Conservation (phyloP, 2,329 filamentous ascomycete genomes). For the Tolypocladium nubicola region DNA sequence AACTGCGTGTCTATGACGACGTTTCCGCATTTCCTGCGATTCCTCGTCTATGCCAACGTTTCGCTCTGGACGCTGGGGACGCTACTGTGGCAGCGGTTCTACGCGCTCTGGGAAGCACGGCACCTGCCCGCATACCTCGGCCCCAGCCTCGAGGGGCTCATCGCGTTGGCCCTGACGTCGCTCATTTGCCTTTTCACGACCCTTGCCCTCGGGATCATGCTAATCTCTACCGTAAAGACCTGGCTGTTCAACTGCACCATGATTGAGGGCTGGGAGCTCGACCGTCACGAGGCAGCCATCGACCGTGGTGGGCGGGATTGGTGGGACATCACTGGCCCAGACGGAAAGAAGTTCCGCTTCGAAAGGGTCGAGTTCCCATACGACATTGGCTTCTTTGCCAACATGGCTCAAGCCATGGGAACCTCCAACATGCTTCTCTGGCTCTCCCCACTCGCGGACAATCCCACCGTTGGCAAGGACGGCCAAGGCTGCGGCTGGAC, state of each 20-base stretch:
- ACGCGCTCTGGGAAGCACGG: slow-evolving; percentile 52
- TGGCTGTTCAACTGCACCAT: slow-evolving; percentile 64
- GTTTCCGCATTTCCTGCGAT: slow-evolving; percentile 74
- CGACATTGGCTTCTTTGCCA: slow-evolving; percentile 64
- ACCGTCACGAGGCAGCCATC: slow-evolving; percentile 49
- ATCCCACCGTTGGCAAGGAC: slow-evolving; percentile 29
- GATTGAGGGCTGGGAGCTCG: slow-evolving; percentile 70
- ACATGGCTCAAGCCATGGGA: slow-evolving; percentile 69
- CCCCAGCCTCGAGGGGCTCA: slow-evolving; percentile 48
- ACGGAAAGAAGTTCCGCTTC: slow-evolving; percentile 35
- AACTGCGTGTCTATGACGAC: slow-evolving; percentile 78
- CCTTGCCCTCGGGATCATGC: slow-evolving; percentile 53
- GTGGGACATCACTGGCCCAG: slow-evolving; percentile 27
- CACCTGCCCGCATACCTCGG: slow-evolving; percentile 65
- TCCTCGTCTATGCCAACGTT: slow-evolving; percentile 58
- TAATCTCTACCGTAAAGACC: slow-evolving; percentile 49
- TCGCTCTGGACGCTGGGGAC: slow-evolving; percentile 52
- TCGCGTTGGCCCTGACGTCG: slow-evolving; percentile 48
- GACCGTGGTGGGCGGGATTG: slow-evolving; percentile 34
- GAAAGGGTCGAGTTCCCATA: slow-evolving; percentile 69
- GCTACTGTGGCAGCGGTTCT: slow-evolving; percentile 49
- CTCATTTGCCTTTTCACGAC: slow-evolving; percentile 48
- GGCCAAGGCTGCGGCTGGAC: slow-evolving; percentile 39
- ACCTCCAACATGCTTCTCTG: slow-evolving; percentile 54
- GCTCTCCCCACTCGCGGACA: slow-evolving; percentile 56